A percentile compares a stretch with the other conserved stretches of the same genome.
These are phyloP conservation scores for Periconia macrospinosa DNA, from an alignment of 2,329 filamentous ascomycete species.

Conservation along the genomic window DNA sequence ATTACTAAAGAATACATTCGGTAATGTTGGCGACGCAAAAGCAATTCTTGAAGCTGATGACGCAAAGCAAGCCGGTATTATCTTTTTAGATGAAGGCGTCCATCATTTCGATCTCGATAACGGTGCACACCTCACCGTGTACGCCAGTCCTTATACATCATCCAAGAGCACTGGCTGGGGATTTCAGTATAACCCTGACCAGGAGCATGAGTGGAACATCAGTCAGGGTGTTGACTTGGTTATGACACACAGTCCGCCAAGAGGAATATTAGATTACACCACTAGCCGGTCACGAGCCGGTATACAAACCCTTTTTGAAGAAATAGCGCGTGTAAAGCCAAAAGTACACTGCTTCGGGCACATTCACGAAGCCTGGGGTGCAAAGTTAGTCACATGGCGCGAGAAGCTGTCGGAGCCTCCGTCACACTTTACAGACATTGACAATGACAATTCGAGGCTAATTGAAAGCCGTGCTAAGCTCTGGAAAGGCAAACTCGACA, in stretches of 20 bases:
- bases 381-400: not conserved
- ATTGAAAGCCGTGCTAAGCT: not conserved
- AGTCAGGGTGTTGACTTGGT: not conserved
- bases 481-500: not conserved
- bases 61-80: not conserved
- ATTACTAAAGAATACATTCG: slow-evolving; percentile 26
- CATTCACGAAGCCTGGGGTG: not conserved
- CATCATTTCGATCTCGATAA: slow-evolving; percentile 49
- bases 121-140: slow-evolving; percentile 53
- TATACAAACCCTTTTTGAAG: not conserved
- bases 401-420: not conserved
- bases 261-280: not conserved
- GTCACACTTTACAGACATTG: not conserved
- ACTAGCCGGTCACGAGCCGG: not conserved
- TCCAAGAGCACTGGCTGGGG: not conserved
- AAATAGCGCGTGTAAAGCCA: not conserved
- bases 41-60: not conserved
- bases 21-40: not conserved
- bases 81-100: slow-evolving; percentile 54
- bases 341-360: not conserved
- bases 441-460: not conserved
- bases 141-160: slow-evolving; percentile 51
- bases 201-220: not conserved
- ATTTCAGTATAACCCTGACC: not conserved
- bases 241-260: not conserved